phyloP scores from a whole-genome alignment of 2,329 filamentous ascomycete genomes.

The Exophiala viscosa region DNA sequence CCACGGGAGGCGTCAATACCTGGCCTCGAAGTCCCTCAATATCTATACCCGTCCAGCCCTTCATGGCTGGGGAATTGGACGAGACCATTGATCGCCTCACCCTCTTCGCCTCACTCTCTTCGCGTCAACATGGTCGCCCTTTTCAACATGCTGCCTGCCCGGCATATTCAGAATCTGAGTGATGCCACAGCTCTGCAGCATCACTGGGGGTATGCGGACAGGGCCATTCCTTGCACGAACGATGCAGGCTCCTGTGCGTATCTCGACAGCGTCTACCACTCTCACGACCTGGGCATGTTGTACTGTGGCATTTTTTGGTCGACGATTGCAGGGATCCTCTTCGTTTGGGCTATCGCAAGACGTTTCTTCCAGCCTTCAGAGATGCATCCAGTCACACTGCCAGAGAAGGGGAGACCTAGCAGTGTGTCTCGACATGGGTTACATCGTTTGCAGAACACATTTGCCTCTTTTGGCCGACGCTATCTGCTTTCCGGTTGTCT shows the following conservation, averaged over 20 bases:
- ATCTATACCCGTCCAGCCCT: too few species aligned
- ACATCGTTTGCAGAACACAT: constrained; percentile 36
- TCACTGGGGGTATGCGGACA: constrained; percentile 57
- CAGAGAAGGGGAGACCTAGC: not conserved
- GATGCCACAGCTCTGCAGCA: constrained; percentile 38
- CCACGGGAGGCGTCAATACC: too few species aligned
- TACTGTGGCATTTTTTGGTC: constrained; percentile 58
- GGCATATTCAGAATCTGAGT: constrained; percentile 47
- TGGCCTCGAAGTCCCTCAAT: too few species aligned
- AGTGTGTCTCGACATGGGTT: constrained; percentile 3
- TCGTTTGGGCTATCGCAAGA: constrained; percentile 41
- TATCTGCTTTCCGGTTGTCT: constrained; percentile 61
- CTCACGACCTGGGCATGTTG: constrained; percentile 53
- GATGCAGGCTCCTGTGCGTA: constrained; percentile 56
- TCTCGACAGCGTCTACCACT: constrained; percentile 53
- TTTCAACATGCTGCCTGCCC: constrained; percentile 4
- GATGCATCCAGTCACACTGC: not conserved
- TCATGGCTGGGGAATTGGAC: too few species aligned
- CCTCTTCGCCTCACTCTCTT: not conserved
- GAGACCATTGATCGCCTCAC: not conserved
- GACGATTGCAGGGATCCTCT: constrained; percentile 47
- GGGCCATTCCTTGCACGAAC: constrained; percentile 55
- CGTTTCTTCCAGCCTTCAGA: not conserved
- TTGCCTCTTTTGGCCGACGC: constrained; percentile 43
- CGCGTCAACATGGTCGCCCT: constrained; percentile 5